phyloP scores from a whole-genome alignment of 805 yeast genomes.

The Candida cerambycidarum region DNA sequence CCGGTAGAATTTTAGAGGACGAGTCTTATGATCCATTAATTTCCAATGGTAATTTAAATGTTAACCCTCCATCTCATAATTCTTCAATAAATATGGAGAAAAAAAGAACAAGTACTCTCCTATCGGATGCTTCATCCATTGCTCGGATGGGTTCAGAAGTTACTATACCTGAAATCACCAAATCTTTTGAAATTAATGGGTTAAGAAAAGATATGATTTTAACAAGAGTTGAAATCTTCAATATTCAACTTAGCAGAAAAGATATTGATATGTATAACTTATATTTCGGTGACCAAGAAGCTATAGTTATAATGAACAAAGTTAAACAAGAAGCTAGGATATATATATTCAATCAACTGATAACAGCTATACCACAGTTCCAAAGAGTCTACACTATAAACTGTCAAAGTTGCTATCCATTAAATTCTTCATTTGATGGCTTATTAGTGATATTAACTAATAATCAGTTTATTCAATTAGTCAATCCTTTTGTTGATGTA shows the following conservation, averaged over 20 bases:
- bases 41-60: constrained; percentile 2
- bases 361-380: constrained; percentile 30
- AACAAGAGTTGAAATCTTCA: constrained; percentile 53
- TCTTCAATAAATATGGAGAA: constrained; percentile 41
- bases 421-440: constrained; percentile 42
- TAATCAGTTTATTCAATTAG: constrained; percentile 35
- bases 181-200: constrained; percentile 30
- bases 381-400: constrained; percentile 28
- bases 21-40: constrained; percentile 17
- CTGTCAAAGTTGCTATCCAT: constrained; percentile 40
- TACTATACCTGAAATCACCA: constrained; percentile 26
- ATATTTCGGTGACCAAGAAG: constrained; percentile 57
- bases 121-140: constrained; percentile 44
- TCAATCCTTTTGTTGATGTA: constrained; percentile 56
- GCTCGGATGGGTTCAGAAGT: constrained; percentile 45
- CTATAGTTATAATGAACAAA: constrained; percentile 53
- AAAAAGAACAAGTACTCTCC: constrained; percentile 42
- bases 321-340: constrained; percentile 45
- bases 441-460: constrained; percentile 44
- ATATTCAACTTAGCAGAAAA: constrained; percentile 26
- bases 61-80: constrained; percentile 10
- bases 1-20: constrained; percentile 43
- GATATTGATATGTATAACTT: constrained; percentile 39
- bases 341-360: constrained; percentile 46
- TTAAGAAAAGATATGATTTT: constrained; percentile 69